phyloP scores from a whole-genome alignment of 129 eudicot genomes.

The Flaveria ramosissima region DNA sequence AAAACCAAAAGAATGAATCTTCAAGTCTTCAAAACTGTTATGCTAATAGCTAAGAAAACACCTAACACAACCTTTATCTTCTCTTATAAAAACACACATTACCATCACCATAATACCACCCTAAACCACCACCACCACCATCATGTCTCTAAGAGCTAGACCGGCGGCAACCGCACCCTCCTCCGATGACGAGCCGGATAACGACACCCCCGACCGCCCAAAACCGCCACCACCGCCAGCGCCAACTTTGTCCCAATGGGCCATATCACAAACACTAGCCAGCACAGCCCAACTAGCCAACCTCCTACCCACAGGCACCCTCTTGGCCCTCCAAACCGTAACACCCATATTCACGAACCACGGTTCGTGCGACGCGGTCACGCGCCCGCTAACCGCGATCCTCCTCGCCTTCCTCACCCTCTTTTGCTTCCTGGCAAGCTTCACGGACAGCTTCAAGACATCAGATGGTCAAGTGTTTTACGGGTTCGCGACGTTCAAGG shows the following conservation, averaged over 20 bases:
- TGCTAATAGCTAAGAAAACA: slow-evolving; percentile 20
- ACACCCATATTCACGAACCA: slow-evolving; percentile 86
- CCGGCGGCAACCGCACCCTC: slow-evolving; percentile 29
- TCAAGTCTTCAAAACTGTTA: slow-evolving; percentile 31
- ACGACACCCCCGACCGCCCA: slow-evolving; percentile 29
- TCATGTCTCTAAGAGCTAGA: slow-evolving; percentile 38
- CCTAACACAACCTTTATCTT: slow-evolving; percentile 28
- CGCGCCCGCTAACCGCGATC: slow-evolving; percentile 59
- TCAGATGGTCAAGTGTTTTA: slow-evolving; percentile 70
- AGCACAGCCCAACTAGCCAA: slow-evolving; percentile 85
- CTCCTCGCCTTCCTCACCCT: slow-evolving; percentile 60
- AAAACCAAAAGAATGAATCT: neutral
- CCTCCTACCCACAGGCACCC: slow-evolving; percentile 92
- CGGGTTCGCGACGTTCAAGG: slow-evolving; percentile 71
- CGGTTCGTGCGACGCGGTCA: slow-evolving; percentile 71
- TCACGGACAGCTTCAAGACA: slow-evolving; percentile 80
- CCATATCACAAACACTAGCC: slow-evolving; percentile 57
- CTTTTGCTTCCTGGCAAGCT: slow-evolving; percentile 76
- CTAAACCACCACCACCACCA: neutral
- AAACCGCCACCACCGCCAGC: slow-evolving; percentile 41
- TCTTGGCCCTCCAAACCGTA: slow-evolving; percentile 75
- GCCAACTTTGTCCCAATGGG: slow-evolving; percentile 46
- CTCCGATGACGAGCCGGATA: slow-evolving; percentile 15
- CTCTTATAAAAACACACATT: slow-evolving; percentile 18
- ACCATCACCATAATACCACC: neutral